Base-by-base conservation (phyloP, 768 basidiomycete species). In the Strobilomyces confusus region DNA sequence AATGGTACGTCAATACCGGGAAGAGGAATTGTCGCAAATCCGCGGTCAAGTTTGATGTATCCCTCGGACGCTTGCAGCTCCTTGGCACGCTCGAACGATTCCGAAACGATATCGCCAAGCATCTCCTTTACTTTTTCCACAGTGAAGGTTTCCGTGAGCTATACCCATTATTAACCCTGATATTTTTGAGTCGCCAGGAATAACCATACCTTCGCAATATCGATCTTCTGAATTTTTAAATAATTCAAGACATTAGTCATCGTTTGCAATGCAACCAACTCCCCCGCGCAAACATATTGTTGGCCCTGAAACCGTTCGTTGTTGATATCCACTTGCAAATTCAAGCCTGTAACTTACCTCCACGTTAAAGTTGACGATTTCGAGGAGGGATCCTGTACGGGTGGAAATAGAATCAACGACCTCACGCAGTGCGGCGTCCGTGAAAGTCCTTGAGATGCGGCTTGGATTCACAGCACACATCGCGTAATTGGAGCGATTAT, bases 381-480 rank as follows among this genome's bases (percentile, higher is more conserved):
- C 92, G n/a, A 98, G 80, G 2, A 99, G 80, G 53, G 86, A 81
- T 19, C 84, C 80, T 11, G 89, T 92, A 36, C 79, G 75, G 29
- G 80, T 77, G 5, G 90, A 80, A 63, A 99, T 95, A 49, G 80
- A 81, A 59, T 98, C 95, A 44, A 99, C 95, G 44, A 99, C 93
- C 72, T 98, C 97, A 34, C 95, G 84, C n/a, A 99, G 80, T 7
- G 95, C 95, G 1, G 87, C 84, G 54, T 99, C 97, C 58, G 85
- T 93, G 78, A 99, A 99, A 1, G 91, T 86, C 69, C 87, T 87
- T 32, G 92, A 92, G 57, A 99, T 91, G 51, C 95, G 88, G 61
- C 92, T 87, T 4, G 95, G 95, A 70, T 99, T 98, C 62, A 97
- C 90, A n/a, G 97, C 95, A 71, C 94, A 95, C 97, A 99, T 98